Conservation (phyloP, 2,329 filamentous ascomycete genomes). For the Curvularia spicifera region DNA sequence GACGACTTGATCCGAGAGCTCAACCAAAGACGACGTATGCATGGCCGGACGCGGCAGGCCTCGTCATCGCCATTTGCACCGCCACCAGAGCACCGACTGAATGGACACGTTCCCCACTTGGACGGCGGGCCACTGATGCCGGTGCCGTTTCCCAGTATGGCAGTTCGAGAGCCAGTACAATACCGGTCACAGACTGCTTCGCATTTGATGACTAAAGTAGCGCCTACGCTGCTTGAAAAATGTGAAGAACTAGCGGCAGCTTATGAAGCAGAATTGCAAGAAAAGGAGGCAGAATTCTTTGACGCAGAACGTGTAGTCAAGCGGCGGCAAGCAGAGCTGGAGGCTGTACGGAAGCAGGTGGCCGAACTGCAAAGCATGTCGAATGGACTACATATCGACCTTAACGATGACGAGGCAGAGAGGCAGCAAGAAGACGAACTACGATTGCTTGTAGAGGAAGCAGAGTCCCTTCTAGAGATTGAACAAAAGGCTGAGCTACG, state of each 20-base stretch:
- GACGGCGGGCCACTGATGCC: constrained; percentile 36
- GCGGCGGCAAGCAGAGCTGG: constrained; percentile 72
- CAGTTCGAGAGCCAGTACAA: constrained; percentile 34
- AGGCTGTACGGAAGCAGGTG: constrained; percentile 65
- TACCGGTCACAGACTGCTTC: constrained; percentile 57
- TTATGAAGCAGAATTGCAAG: constrained; percentile 76
- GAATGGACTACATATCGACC: constrained; percentile 37
- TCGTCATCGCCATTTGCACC: constrained; percentile 71
- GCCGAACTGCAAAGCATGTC: constrained; percentile 56
- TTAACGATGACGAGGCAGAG: constrained; percentile 47
- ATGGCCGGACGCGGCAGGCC: constrained; percentile 65
- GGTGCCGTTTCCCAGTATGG: constrained; percentile 33
- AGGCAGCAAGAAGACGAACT: constrained; percentile 50
- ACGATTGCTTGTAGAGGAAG: constrained; percentile 47
- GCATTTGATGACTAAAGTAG: constrained; percentile 68
- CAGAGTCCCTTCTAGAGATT: constrained; percentile 52
- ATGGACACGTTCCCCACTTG: constrained; percentile 33
- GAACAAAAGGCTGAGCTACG: constrained; percentile 53
- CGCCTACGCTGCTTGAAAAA: constrained; percentile 60
- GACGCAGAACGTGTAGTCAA: constrained; percentile 57
- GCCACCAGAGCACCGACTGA: constrained; percentile 43
- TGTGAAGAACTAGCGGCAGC: constrained; percentile 52
- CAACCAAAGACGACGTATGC: constrained; percentile 71
- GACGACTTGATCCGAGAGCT: constrained; percentile 79
- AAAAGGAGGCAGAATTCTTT: constrained; percentile 65